Base-by-base conservation (phyloP, 768 basidiomycete genomes). In the Clavulina sp. region DNA sequence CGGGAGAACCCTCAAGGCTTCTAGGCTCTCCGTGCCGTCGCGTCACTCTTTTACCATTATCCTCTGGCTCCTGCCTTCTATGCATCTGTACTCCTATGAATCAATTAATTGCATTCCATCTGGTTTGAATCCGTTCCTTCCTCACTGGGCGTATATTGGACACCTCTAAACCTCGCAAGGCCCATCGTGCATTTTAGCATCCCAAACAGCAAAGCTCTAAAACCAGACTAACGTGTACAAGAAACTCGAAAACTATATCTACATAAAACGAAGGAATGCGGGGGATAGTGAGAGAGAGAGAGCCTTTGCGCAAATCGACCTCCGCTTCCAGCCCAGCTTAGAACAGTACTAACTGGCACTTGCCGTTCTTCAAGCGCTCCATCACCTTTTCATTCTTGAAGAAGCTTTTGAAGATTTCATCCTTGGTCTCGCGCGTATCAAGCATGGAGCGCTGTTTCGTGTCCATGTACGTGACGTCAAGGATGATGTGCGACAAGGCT, bases 1-100 rank as follows among this genome's bases (percentile, higher is more conserved):
- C 70, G 92, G 60, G 78, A 78, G 36, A 95, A 95, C 64, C 92
- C 91, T 2, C 81, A 77, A 64, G 92, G 92, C 62, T 96, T 93
- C 73, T 96, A 75, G 26, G 1, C 30, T 29, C 23, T 13, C 13
- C 43, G 9, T 9, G 43, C 13, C 43, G 9, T 9, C 13, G 26
- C 9, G 13, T 23, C 5, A 34, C 16, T 28, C n/a, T n/a, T 18
- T 33, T 40, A 6, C 26, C 24, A 21, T 29, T 23, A 50, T 23
- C 32, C 43, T 9, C 5, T 49, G 18, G 24, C 26, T 26, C 6
- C n/a, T n/a, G n/a, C n/a, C n/a, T n/a, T n/a, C n/a, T n/a, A n/a
- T n/a, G n/a, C 43, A 13, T 13, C 43, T 38, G 13, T 21, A 38
- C 36, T 38, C 36, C 36, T 13, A 38, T 38, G 13, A 38, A 38